Conservation (phyloP, 2,329 filamentous ascomycete genomes). For the Dryadomyces quercivorus region DNA sequence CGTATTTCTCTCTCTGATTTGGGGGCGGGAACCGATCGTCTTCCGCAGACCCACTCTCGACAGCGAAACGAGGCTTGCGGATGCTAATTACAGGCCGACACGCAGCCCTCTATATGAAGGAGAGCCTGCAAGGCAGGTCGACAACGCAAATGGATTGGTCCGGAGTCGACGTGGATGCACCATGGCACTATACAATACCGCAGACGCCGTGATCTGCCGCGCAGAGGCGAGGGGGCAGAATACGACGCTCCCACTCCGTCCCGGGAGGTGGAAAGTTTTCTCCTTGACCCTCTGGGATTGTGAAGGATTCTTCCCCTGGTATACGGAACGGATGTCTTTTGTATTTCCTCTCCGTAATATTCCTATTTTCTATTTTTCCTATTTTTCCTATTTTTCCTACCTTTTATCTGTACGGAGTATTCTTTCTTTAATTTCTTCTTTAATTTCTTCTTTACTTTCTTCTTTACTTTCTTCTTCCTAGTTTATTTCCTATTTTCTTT, state of each 20-base stretch:
- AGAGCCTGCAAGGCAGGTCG: background rate
- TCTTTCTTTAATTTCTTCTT: too few species aligned
- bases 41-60: background rate
- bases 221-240: background rate
- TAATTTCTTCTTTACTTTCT: background rate
- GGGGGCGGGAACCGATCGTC: background rate
- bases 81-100: background rate
- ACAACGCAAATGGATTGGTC: background rate
- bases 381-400: background rate
- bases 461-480: background rate
- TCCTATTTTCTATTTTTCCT: background rate
- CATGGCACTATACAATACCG: conserved; percentile 1
- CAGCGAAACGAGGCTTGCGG: background rate
- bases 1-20: background rate
- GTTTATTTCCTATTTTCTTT: background rate
- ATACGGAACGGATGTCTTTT: background rate
- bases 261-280: too few species aligned
- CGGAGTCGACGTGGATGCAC: background rate
- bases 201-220: background rate
- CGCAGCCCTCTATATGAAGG: background rate
- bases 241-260: too few species aligned
- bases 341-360: background rate
- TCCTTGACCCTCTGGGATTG: background rate
- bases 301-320: background rate
- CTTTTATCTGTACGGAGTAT: background rate